phyloP scores from a whole-genome alignment of 1,284 basidiomycete genomes.

The Cryptococcus sp. region DNA sequence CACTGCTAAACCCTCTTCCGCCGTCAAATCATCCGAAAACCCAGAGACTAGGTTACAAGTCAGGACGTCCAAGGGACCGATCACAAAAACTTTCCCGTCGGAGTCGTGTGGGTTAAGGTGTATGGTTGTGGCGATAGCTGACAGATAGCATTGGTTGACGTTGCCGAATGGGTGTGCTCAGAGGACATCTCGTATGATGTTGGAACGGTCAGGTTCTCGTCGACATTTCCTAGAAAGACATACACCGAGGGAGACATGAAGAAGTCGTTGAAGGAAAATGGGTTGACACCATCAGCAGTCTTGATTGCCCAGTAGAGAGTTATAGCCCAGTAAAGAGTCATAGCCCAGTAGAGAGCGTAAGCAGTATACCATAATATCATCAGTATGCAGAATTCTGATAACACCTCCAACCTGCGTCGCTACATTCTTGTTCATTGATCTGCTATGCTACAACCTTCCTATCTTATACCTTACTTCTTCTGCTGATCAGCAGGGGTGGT shows the following conservation, averaged over 20 bases:
- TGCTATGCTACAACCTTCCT: too few species aligned
- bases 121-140: not conserved
- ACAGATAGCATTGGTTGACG: slow-evolving; percentile 64
- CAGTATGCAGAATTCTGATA: not conserved
- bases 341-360: not conserved
- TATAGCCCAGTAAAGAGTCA: too few species aligned
- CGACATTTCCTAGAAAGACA: slow-evolving; percentile 67
- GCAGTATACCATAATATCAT: not conserved
- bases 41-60: slow-evolving; percentile 71
- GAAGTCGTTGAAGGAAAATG: slow-evolving; percentile 46
- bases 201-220: slow-evolving; percentile 68
- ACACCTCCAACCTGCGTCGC: too few species aligned
- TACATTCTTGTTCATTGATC: too few species aligned
- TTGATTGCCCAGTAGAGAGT: too few species aligned
- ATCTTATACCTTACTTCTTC: slow-evolving; percentile 7
- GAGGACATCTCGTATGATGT: slow-evolving; percentile 67
- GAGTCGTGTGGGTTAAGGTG: slow-evolving; percentile 68
- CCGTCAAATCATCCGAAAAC: slow-evolving; percentile 65
- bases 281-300: slow-evolving; percentile 47
- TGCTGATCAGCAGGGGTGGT: slow-evolving; percentile 33
- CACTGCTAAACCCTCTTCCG: slow-evolving; percentile 42
- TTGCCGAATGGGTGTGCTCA: slow-evolving; percentile 77
- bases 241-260: slow-evolving; percentile 41
- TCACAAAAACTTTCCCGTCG: slow-evolving; percentile 72
- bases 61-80: slow-evolving; percentile 49